Conservation (phyloP, 805 yeast genomes). For the Maudiozyma barnettii region DNA sequence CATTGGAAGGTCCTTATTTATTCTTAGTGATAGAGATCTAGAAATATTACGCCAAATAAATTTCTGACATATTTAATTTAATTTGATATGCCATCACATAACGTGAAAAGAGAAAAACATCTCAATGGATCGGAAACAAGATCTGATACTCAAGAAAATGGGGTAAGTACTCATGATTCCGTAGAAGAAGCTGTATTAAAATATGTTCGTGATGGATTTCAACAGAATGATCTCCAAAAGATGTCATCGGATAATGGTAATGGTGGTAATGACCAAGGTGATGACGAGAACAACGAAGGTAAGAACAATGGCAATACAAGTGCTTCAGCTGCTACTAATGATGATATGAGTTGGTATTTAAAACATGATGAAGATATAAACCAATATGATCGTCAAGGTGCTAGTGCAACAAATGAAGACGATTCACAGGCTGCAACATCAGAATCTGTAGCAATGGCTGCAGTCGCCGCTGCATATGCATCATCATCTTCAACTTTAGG, state of each 20-base stretch:
- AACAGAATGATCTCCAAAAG: constrained; percentile 19
- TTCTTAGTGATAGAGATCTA: no score
- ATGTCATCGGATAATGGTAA: constrained; percentile 7
- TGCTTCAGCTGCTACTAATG: background rate
- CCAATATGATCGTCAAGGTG: constrained; percentile 1
- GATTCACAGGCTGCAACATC: constrained; percentile 4
- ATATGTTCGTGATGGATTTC: constrained; percentile 57
- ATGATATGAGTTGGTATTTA: constrained; percentile 21
- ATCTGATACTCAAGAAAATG: background rate
- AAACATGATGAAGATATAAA: constrained; percentile 14
- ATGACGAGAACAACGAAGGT: constrained; percentile 10
- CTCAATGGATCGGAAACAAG: background rate
- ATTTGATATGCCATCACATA: background rate
- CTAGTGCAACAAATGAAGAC: background rate
- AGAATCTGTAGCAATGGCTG: constrained; percentile 26
- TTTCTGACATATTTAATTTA: no score
- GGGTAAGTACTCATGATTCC: constrained; percentile 24
- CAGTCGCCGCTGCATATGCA: constrained; percentile 28
- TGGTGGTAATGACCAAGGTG: constrained; percentile 4
- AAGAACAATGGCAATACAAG: constrained; percentile 9
- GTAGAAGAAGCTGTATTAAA: constrained; percentile 76
- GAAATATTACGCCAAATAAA: no score
- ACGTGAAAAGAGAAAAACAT: background rate
- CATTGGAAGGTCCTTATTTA: no score
- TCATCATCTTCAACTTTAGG: constrained; percentile 1